Base-by-base conservation (phyloP, 805 yeast species). In the Spathaspora arborariae region DNA sequence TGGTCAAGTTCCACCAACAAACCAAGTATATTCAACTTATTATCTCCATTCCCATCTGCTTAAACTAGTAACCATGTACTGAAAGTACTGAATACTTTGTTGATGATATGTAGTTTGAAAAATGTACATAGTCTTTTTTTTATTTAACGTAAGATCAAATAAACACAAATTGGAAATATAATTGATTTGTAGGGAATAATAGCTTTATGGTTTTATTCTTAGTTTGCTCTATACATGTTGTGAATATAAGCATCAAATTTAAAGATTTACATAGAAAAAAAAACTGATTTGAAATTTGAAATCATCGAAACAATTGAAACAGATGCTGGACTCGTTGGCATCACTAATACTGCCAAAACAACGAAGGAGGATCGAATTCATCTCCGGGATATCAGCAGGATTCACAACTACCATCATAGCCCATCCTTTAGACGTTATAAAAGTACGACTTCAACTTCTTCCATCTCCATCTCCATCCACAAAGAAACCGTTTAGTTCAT, bases 351-450 rank as follows among this genome's bases (percentile, higher is more conserved):
- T 30, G 35, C 20, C 11, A 16, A 13, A 15, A 15, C 35, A 30
- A 30, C 35, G 35, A 30, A 52, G 72, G n/a, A 70, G 70, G 42
- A 66, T 74, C 36, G 94, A 90, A 57, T 58, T 81, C 0, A 59
- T 82, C 1, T 75, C 94, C 0, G 97, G 97, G 0, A 63, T 91
- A 5, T 59, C 81, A 1, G 96, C 97, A 0, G 99, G 99, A 0
- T 76, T 83, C 34, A 63, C 80, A 10, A 84, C 97, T 5, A 91
- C 98, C 1, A 54, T 86, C 1, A 70, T 85, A 1, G 84, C 92
- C 24, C 99, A 94, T 60, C 99, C 99, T 1, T 65, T 94, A 40
- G 99, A 94, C 63, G 72, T 94, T 44, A 67, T 91, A 48, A 94
- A 94, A 65, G 76, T 89, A 6, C 70, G 97, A 46, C 68, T 94